Evolutionary conservation across 257 asterid species (phyloP).

Genomic region (Salvia hispanica): DNA sequence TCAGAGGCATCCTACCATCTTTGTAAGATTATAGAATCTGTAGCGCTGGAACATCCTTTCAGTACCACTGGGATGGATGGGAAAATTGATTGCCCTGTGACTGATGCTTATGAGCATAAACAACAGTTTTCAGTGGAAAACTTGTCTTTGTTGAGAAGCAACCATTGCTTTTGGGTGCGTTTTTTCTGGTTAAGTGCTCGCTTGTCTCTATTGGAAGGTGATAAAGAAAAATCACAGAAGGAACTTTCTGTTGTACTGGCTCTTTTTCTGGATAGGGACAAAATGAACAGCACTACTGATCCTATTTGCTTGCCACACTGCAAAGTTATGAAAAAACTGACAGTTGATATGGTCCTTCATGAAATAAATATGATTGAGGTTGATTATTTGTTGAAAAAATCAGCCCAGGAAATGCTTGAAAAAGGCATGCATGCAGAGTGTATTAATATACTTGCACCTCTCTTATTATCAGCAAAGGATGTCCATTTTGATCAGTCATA

Average conservation of each 20-base stretch:
- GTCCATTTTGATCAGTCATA: conserved; percentile 58
- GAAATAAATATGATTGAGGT: conserved; percentile 80
- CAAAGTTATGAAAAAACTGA: conserved; percentile 61
- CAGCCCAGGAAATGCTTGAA: conserved; percentile 69
- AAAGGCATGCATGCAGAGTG: conserved; percentile 74
- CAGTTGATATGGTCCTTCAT: conserved; percentile 65
- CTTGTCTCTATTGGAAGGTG: conserved; percentile 71
- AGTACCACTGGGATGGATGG: conserved; percentile 40
- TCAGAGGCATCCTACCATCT: conserved; percentile 85
- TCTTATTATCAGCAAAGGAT: conserved; percentile 61
- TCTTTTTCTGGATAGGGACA: conserved; percentile 56
- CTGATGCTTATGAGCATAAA: conserved; percentile 36
- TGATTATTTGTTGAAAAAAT: conserved; percentile 73
- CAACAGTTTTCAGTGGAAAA: conserved; percentile 39
- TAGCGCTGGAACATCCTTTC: conserved; percentile 69
- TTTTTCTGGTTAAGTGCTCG: conserved; percentile 92
- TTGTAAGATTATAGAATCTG: conserved; percentile 82
- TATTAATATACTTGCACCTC: conserved; percentile 70
- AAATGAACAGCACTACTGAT: conserved; percentile 43
- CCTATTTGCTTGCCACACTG: conserved; percentile 75
- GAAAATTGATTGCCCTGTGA: conserved; percentile 35
- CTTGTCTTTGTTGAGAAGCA: conserved; percentile 46
- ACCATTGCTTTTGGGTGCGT: conserved; percentile 80
- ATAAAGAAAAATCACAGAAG: conserved; percentile 71
- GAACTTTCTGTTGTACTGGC: conserved; percentile 66